phyloP scores from a whole-genome alignment of 139 green algal genomes.

The Micractinium conductrix region DNA sequence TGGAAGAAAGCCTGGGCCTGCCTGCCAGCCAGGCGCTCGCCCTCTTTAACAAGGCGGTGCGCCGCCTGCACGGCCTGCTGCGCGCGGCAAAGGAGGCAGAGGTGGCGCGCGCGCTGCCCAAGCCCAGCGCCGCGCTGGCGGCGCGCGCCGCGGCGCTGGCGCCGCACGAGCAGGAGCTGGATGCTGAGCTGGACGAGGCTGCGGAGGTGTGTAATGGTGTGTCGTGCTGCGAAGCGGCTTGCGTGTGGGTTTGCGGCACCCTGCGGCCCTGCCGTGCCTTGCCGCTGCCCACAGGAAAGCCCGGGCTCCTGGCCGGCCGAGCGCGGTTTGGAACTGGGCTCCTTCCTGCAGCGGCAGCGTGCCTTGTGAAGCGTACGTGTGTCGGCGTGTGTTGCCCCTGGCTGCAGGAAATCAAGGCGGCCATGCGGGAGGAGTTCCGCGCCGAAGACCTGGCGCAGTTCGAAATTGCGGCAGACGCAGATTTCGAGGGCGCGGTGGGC shows the following conservation, averaged over 20 bases:
- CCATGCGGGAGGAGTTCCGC: slow-evolving; percentile 61
- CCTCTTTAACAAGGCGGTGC: slow-evolving; percentile 96
- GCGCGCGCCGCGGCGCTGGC: slow-evolving; percentile 43
- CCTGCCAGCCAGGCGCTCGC: slow-evolving; percentile 88
- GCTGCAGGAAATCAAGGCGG: slow-evolving; percentile 49
- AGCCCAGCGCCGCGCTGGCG: slow-evolving; percentile 44
- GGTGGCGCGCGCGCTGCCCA: slow-evolving; percentile 6
- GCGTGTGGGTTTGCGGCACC: too few species aligned
- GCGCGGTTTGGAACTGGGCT: too few species aligned
- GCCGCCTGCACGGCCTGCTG: slow-evolving; percentile 84
- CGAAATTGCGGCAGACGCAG: slow-evolving; percentile 63
- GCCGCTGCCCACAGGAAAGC: too few species aligned
- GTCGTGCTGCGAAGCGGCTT: too few species aligned
- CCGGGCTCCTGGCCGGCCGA: too few species aligned
- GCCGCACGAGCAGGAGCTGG: slow-evolving; percentile 68
- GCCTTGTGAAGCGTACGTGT: too few species aligned
- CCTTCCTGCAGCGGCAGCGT: too few species aligned
- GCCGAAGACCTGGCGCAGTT: slow-evolving; percentile 78
- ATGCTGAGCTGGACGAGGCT: slow-evolving; percentile 88
- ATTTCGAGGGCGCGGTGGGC: slow-evolving; percentile 65
- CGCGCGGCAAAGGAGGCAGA: slow-evolving; percentile 73
- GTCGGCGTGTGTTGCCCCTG: too few species aligned
- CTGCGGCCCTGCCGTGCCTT: too few species aligned
- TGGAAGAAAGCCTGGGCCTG: slow-evolving; percentile 77
- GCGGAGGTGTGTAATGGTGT: slow-evolving; percentile 61